Conservation (phyloP, 1,139 yeast genomes). For the Candida gigantensis region DNA sequence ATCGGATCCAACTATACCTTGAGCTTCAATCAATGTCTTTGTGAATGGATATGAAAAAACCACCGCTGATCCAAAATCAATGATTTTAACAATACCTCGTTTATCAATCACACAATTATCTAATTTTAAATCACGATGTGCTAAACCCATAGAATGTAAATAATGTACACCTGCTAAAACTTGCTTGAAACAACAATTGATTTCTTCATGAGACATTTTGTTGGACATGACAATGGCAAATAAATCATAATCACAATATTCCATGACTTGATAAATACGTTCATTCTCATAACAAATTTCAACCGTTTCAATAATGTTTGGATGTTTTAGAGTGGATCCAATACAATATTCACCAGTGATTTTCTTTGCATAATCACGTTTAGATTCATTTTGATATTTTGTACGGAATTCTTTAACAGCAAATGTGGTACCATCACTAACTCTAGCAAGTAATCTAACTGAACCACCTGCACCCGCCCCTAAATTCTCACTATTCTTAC, state of each 20-base stretch:
- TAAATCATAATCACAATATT: slow-evolving; percentile 88
- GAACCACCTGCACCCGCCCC: slow-evolving; percentile 99
- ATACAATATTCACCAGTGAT: slow-evolving; percentile 95
- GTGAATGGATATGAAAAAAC: slow-evolving; percentile 91
- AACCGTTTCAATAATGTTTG: slow-evolving; percentile 86
- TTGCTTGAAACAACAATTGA: slow-evolving; percentile 89
- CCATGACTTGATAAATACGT: slow-evolving; percentile 89
- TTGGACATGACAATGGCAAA: slow-evolving; percentile 96
- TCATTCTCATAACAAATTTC: slow-evolving; percentile 91
- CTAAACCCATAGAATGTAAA: slow-evolving; percentile 82
- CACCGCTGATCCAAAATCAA: slow-evolving; percentile 94
- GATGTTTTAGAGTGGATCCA: slow-evolving; percentile 87
- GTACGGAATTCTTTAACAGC: slow-evolving; percentile 93
- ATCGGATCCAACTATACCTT: slow-evolving; percentile 92
- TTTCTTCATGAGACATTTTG: slow-evolving; percentile 82
- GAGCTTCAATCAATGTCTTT: slow-evolving; percentile 75
- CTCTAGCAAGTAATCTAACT: slow-evolving; percentile 72
- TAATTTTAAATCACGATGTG: slow-evolving; percentile 89
- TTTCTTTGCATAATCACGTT: slow-evolving; percentile 88
- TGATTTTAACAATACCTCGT: slow-evolving; percentile 83
- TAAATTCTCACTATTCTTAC: slow-evolving; percentile 78
- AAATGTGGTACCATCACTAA: slow-evolving; percentile 68
- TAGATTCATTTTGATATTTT: slow-evolving; percentile 71
- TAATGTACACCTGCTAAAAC: slow-evolving; percentile 79
- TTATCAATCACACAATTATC: slow-evolving; percentile 91